These are phyloP conservation scores for Bocquillonia castaneifolia DNA, from an alignment of 441 rosid species.

Conservation along the genomic window DNA sequence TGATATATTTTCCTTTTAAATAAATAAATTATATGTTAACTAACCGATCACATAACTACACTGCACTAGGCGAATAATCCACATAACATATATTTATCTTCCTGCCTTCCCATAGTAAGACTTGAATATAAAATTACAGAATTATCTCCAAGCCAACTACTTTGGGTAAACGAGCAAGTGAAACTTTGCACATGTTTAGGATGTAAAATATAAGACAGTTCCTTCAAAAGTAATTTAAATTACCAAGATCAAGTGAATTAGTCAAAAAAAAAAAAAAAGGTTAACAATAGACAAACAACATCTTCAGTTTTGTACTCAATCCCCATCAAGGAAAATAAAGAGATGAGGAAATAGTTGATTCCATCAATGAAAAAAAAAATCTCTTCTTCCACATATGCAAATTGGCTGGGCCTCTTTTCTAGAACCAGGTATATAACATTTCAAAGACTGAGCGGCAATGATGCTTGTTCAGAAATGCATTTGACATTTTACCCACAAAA, in stretches of 20 bases:
- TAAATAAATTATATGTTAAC: no score
- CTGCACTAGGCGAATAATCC: no score
- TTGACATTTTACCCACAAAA: no score
- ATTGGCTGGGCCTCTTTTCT: no score
- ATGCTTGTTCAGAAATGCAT: no score
- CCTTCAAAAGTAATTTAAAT: slow-evolving; percentile 38
- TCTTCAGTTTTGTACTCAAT: not conserved
- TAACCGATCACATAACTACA: no score
- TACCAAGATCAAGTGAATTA: not conserved
- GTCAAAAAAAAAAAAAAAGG: slow-evolving; percentile 11
- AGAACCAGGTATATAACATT: no score
- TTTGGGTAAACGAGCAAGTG: slow-evolving; percentile 83
- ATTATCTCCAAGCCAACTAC: slow-evolving; percentile 79
- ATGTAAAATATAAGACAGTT: slow-evolving; percentile 80
- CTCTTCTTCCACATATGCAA: not conserved
- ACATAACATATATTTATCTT: not conserved
- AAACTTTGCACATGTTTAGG: slow-evolving; percentile 82
- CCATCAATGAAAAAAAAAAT: not conserved
- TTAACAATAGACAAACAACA: not conserved
- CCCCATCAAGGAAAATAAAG: not conserved
- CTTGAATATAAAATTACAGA: slow-evolving; percentile 14
- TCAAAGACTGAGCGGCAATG: no score
- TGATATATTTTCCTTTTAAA: no score
- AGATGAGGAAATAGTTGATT: not conserved
- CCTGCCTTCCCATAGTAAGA: not conserved